phyloP scores from a whole-genome alignment of 176 grass and related monocot species.

The Otatea glauca region DNA sequence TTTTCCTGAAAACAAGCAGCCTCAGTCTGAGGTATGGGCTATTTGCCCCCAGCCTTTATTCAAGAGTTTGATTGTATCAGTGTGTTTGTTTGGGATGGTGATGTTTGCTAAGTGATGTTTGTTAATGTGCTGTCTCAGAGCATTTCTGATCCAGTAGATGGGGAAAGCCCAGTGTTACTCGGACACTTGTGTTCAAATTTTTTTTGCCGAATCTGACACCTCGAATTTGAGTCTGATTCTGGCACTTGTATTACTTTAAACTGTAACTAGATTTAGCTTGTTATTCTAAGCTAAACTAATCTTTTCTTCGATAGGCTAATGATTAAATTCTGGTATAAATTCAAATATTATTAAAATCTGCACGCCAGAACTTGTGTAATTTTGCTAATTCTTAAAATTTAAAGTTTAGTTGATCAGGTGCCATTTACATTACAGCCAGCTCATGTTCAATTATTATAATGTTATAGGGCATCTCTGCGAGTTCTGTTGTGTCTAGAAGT shows the following conservation, averaged over 20 bases:
- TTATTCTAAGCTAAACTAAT: background rate
- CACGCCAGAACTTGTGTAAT: background rate
- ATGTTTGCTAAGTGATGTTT: constrained; percentile 25
- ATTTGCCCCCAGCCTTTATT: background rate
- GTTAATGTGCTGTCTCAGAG: constrained; percentile 27
- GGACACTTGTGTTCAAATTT: too few relatives aligned
- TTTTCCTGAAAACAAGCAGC: constrained; percentile 29
- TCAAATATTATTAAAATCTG: background rate
- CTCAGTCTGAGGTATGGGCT: constrained; percentile 15
- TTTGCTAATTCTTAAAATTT: background rate
- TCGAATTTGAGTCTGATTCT: too few relatives aligned
- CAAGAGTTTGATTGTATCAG: background rate
- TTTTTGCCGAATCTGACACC: too few relatives aligned
- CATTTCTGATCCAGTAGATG: constrained; percentile 4
- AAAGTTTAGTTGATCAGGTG: background rate
- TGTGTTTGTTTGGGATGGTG: constrained; percentile 13
- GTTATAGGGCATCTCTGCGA: background rate
- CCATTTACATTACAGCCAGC: background rate
- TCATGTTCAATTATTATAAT: background rate
- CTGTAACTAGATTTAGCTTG: background rate
- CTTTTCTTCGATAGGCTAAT: background rate
- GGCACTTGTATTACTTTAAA: background rate
- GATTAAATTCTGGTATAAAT: background rate
- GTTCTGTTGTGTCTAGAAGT: constrained; percentile 2
- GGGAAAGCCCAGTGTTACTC: background rate